Conservation (phyloP, 2,329 filamentous ascomycete species). For the Fusarium sp. region DNA sequence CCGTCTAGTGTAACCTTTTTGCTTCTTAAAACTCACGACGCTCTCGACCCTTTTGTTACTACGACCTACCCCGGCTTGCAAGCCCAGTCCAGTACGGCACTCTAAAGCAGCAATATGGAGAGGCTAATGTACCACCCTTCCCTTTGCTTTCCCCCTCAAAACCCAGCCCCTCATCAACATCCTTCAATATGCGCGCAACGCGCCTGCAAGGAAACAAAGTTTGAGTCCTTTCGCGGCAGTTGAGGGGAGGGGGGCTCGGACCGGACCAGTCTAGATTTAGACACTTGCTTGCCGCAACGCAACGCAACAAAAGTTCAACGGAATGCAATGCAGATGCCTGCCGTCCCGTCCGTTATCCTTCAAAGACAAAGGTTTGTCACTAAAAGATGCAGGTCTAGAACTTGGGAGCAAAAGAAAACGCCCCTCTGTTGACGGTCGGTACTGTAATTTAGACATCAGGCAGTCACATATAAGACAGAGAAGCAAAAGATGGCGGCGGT, state of each 20-base stretch:
- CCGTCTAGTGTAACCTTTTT: neutral
- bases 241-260: neutral
- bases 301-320: slow-evolving; percentile 18
- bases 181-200: slow-evolving; percentile 1
- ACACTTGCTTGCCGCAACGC: too few species aligned
- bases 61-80: neutral
- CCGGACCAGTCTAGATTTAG: neutral
- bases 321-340: slow-evolving; percentile 18
- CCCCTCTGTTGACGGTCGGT: slow-evolving; percentile 4
- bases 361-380: neutral
- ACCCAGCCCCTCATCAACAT: neutral
- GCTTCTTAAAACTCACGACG: neutral
- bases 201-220: slow-evolving; percentile 13
- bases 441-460: neutral
- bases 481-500: slow-evolving; percentile 14
- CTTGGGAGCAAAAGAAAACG: neutral
- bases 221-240: slow-evolving; percentile 19
- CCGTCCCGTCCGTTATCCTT: slow-evolving; percentile 37
- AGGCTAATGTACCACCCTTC: slow-evolving; percentile 5
- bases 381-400: slow-evolving; percentile 12
- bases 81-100: neutral
- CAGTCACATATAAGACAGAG: neutral
- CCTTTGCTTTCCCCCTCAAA: neutral
- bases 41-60: neutral
- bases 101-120: slow-evolving; percentile 7